phyloP scores from a whole-genome alignment of 495 filamentous ascomycete species.

The Rostrohypoxylon terebratum region DNA sequence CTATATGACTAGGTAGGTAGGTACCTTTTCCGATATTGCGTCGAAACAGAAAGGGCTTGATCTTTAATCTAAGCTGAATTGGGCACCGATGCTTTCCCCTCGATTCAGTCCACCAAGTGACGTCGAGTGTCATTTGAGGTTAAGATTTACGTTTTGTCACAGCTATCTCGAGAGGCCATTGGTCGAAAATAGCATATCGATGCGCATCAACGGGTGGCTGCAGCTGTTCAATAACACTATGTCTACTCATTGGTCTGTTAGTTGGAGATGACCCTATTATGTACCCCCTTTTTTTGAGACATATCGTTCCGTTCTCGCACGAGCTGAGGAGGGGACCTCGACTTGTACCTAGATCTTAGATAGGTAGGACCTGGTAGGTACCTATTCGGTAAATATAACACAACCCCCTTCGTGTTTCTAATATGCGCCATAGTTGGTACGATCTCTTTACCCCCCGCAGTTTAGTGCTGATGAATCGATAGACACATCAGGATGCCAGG shows the following conservation, averaged over 20 bases:
- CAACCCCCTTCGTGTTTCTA: neutral
- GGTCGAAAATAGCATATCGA: neutral
- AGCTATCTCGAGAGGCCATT: neutral
- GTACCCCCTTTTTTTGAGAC: neutral
- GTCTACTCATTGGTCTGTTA: slow-evolving; percentile 1
- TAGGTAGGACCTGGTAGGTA: neutral
- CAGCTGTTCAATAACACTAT: slow-evolving; percentile 15
- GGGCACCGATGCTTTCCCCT: slow-evolving; percentile 33
- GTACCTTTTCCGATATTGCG: neutral
- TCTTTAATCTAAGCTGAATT: slow-evolving; percentile 25
- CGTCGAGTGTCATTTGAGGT: slow-evolving; percentile 31
- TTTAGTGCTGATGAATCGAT: slow-evolving; percentile 1
- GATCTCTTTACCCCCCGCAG: neutral
- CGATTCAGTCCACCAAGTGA: slow-evolving; percentile 26
- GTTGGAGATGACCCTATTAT: neutral
- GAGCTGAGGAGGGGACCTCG: neutral
- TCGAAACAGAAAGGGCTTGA: neutral
- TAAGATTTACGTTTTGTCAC: slow-evolving; percentile 35
- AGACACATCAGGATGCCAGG: neutral
- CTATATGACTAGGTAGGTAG: neutral
- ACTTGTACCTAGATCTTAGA: neutral
- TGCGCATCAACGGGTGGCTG: slow-evolving; percentile 11
- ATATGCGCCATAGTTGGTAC: neutral
- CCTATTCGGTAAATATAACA: neutral
- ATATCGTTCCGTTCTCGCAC: neutral